Evolutionary conservation across 1,284 basidiomycete genomes (phyloP), one percentile per base, ranked within the genome.

Genomic region (Fomitopsis palustris): DNA sequence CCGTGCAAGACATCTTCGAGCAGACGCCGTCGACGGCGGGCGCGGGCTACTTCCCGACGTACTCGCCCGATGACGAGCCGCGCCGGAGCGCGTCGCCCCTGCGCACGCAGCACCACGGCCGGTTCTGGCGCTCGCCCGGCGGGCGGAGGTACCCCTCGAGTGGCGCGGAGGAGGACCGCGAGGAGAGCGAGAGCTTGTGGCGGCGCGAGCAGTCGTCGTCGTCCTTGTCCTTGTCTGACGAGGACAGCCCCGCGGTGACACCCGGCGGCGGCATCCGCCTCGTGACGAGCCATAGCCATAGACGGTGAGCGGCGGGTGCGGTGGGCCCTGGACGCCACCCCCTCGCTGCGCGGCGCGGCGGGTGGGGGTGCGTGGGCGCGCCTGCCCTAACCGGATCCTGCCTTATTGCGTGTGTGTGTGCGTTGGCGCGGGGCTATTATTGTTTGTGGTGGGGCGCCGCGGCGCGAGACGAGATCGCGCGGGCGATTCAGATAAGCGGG

Each of bases 181-280:
- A 78, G 62, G 75, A 78, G 68, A 77, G 74, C 61, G 60, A 71
- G 61, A 74, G 74, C 47, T 65, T 78, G 33, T 74, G 71, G 67
- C 64, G 67, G 37, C 62, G 67, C 19, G 58, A 62, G 49, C 23
- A 2, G 23, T 25, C 23, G 23, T 68, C 68, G 53, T n/a, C n/a
- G n/a, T n/a, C n/a, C n/a, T n/a, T n/a, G n/a, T n/a, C n/a, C n/a
- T n/a, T n/a, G n/a, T n/a, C n/a, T n/a, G 65, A 63, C 35, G 61
- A 64, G 23, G 70, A 66, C 38, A 68, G 65, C 54, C 41, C 49
- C n/a, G 61, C 43, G 35, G 45, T 59, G 25, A 60, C 61, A 21
- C 33, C 56, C 6, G 61, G 58, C 14, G 67, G 64, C 31, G 68
- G 65, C 47, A 67, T 73, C 41, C 68, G 72, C 45, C 66, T 73